Percentiles rank a stretch among this genome's conserved stretches.
phyloP scores from a whole-genome alignment of 1,139 yeast species.

The Blastobotrys elegans region DNA sequence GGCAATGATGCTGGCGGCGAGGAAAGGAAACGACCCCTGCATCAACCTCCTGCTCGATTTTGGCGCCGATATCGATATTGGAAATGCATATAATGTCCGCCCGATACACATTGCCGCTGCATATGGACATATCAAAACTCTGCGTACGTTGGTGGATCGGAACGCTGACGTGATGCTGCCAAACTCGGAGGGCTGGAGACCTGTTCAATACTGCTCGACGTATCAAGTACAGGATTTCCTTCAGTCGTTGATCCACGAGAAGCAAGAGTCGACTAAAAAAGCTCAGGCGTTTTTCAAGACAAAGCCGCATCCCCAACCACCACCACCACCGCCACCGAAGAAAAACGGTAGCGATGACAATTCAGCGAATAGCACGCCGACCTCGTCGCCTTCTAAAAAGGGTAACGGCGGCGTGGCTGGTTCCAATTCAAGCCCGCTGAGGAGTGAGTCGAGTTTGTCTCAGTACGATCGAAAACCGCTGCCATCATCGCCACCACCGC shows the following conservation, averaged over 20 bases:
- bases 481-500: slow-evolving; percentile 11
- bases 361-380: neutral
- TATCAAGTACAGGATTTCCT: slow-evolving; percentile 35
- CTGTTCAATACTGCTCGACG: slow-evolving; percentile 42
- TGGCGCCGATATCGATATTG: slow-evolving; percentile 66
- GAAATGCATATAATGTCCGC: slow-evolving; percentile 55
- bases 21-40: slow-evolving; percentile 64
- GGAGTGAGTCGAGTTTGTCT: neutral
- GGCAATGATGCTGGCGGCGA: slow-evolving; percentile 64
- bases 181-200: slow-evolving; percentile 66
- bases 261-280: slow-evolving; percentile 14
- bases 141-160: slow-evolving; percentile 52
- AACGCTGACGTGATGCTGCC: slow-evolving; percentile 45
- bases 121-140: slow-evolving; percentile 62
- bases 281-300: slow-evolving; percentile 19
- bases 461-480: slow-evolving; percentile 3
- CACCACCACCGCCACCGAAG: neutral
- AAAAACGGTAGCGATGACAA: neutral
- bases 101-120: slow-evolving; percentile 79
- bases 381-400: slow-evolving; percentile 4
- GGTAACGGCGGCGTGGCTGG: neutral
- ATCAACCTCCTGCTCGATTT: slow-evolving; percentile 65
- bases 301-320: neutral
- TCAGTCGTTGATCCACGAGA: slow-evolving; percentile 31
- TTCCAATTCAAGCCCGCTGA: neutral